Evolutionary conservation across 257 asterid species (phyloP), one percentile per base, ranked within the genome.

Genomic region (Galeopsis tetrahit): DNA sequence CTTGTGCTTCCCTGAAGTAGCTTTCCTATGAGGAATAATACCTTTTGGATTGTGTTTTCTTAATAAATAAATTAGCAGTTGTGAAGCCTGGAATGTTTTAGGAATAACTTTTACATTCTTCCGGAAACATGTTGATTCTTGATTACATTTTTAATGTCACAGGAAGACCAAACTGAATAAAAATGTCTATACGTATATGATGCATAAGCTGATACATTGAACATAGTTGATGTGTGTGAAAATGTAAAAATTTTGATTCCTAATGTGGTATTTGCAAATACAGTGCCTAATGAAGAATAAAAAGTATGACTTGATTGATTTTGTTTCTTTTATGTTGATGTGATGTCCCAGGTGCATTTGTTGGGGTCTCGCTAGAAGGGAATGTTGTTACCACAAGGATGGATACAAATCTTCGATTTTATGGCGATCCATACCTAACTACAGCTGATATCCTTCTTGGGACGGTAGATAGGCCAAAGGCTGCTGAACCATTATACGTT

Each of bases 341-440:
- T 74, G 69, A 77, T 76, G 44, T 34, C 42, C 32, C 85, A 95
- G 99, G 98, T 82, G 98, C 97, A 58, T 95, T 95, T 82, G 87
- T 92, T 15, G 99, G 99, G 52, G 92, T 95, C 39, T 95, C 99
- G 13, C 84, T 92, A 13, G 99, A 95, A 79, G 98, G 99, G 64
- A 92, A 92, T 80, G 58, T 89, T 5, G 97, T 95, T 1, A 80
- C 90, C 2, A 90, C 99, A 15, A 89, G 98, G 82, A 90, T 90
- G 96, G 97, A 92, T 64, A 77, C 96, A n/a, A 95, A 95, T 77
- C 98, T 95, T 43, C 81, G 85, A 31, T 95, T 95, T 64, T 95
- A 95, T 31, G 99, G 99, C 0, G 99, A 95, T 81, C 98, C 99
- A 14, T 95, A 95, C 68, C 90, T 95, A 69, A 88, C 98, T n/a